Evolutionary conservation across 331 rosid genomes (phyloP), one percentile per base, ranked within the genome.

Genomic region (Acacia concinna): DNA sequence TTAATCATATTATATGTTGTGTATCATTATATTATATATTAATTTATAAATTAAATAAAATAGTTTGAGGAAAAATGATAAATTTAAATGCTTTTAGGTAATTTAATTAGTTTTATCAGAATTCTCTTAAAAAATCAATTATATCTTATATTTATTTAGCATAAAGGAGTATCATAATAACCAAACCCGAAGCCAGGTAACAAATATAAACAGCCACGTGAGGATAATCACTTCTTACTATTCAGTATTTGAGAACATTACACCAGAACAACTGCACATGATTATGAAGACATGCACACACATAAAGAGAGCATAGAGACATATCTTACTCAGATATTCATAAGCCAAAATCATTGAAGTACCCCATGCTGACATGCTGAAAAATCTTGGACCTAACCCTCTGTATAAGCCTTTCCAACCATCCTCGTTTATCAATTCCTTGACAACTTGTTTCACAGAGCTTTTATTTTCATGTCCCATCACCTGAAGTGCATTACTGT

Each of bases 351-450:
- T 89, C 98, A 94, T 92, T 32, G 98, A 94, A 56, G 98, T 94
- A 43, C 98, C 98, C 98, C 97, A 94, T 3, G 93, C 93, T 0
- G 98, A 94, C 93, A 86, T 88, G 88, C 98, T 94, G 88, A 94
- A 79, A 82, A 94, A 92, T 82, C 98, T 89, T 82, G 98, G 98
- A 80, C 97, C 97, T 80, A 94, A 76, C 17, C 98, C 98, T 83
- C 91, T 91, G 74, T 94, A 94, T n/a, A 94, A 82, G 52, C 98
- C 98, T 87, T 82, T 86, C 98, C 97, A 92, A 67, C 98, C 98
- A 66, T 94, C 98, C 54, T 94, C 98, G 1, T 52, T 51, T 30
- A 94, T 84, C 81, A 94, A 87, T 80, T 84, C 86, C 85, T 83
- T 91, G 68, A 92, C 86, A 81, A 94, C 91, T 85, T 94, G 86